Evolutionary conservation across 495 filamentous ascomycete species (phyloP), one percentile per base, ranked within the genome.

Genomic region (Penicillium robsamsonii): DNA sequence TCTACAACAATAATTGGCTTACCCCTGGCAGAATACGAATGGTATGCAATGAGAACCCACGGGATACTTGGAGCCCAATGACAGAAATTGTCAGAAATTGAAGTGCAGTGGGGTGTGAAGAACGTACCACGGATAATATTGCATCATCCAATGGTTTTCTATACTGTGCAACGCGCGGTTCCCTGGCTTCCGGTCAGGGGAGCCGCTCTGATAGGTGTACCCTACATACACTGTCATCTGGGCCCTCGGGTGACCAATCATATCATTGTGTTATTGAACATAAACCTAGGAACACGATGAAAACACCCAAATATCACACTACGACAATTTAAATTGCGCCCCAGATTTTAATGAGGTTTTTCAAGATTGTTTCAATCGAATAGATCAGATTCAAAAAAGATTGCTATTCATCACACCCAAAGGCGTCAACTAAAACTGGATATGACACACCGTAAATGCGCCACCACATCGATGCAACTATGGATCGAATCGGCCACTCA

Each of bases 101-200:
- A n/a, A 24, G 31, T 46, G 51, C 12, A 40, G 31, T 38, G 30
- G 40, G 20, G 27, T 13, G 17, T 9, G 11, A 8, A 7, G 1
- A 42, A 18, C 22, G 4, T 52, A 37, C 52, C 41, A 17, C 2
- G 52, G 31, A 27, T 37, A 18, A 2, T 5, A 24, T n/a, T 46
- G 42, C 42, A 24, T 54, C 7, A 20, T 37, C 31, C 52, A 46
- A 27, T 40, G 52, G 38, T 31, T 18, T 1, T 5, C 24, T 24
- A 52, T 18, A 30, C 15, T 38, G 22, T 46, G 1, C 30, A 29
- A 17, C 37, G 40, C 3, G 51, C 18, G 4, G 18, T 54, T 46
- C 52, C 52, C 43, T 46, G 52, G 52, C 13, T 37, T 12, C n/a
- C n/a, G 9, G 18, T 17, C 43, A 54, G 52, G 52, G 52, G 8